Evolutionary conservation across 2,329 filamentous ascomycete species (phyloP).

Genomic region (Rugonectria rugulosa): DNA sequence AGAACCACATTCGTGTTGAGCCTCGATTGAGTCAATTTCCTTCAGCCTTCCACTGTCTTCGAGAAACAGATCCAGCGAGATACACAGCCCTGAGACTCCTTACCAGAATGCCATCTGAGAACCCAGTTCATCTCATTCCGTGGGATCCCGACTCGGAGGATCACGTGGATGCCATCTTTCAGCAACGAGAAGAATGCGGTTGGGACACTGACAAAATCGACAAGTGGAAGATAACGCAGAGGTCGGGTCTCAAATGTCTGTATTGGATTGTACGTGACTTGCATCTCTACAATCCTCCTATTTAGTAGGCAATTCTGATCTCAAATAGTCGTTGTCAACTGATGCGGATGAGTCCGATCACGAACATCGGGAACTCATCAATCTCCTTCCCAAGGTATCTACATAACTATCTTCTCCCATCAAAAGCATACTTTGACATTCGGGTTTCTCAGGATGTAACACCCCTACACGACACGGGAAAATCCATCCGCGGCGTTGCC

Average conservation of each 20-base stretch:
- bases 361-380: slow-evolving; percentile 23
- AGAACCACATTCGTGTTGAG: not conserved
- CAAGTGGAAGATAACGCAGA: slow-evolving; percentile 28
- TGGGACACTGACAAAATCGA: slow-evolving; percentile 29
- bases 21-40: not conserved
- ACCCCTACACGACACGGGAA: slow-evolving; percentile 27
- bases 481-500: slow-evolving; percentile 23
- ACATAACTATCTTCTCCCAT: fast-evolving
- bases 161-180: slow-evolving; percentile 19
- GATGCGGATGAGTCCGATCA: slow-evolving; percentile 5
- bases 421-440: not conserved
- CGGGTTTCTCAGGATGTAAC: slow-evolving; percentile 22
- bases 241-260: slow-evolving; percentile 29
- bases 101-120: slow-evolving; percentile 4
- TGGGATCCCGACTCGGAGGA: slow-evolving; percentile 33
- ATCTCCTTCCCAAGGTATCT: slow-evolving; percentile 24
- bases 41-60: not conserved
- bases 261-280: slow-evolving; percentile 35
- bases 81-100: not conserved
- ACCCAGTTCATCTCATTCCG: slow-evolving; percentile 28
- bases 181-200: slow-evolving; percentile 32
- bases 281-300: fast-evolving
- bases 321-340: slow-evolving; percentile 20
- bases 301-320: not conserved
- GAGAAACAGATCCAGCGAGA: no score